Evolutionary conservation across 2,329 filamentous ascomycete species (phyloP).

Genomic region (Cordyceps fumosorosea): DNA sequence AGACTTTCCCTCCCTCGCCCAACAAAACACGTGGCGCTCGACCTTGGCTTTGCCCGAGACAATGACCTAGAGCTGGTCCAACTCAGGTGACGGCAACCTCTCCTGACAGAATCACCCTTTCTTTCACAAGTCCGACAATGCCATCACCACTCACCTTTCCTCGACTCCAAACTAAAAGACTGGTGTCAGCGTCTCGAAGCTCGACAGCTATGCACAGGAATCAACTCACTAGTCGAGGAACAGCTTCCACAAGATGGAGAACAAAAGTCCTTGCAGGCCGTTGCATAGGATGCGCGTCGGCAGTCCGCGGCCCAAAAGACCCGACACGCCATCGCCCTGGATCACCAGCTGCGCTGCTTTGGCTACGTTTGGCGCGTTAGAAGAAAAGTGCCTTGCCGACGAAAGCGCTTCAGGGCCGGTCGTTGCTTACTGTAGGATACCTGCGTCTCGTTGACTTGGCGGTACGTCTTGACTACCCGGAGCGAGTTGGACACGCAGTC

Average conservation of each 20-base stretch:
- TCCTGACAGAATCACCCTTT: not conserved
- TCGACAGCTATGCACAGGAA: not conserved
- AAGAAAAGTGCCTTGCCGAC: not conserved
- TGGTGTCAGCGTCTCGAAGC: not conserved
- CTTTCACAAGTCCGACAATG: not conserved
- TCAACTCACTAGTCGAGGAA: slow-evolving; percentile 39
- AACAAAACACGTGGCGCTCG: too few relatives aligned
- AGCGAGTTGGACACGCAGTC: slow-evolving; percentile 42
- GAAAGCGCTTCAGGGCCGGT: not conserved
- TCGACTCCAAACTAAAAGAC: not conserved
- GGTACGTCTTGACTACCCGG: slow-evolving; percentile 42
- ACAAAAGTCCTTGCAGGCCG: slow-evolving; percentile 39
- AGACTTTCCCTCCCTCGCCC: not conserved
- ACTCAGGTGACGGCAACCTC: not conserved
- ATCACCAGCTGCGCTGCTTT: slow-evolving; percentile 37
- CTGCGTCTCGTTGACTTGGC: slow-evolving; percentile 41
- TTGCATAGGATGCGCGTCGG: slow-evolving; percentile 43
- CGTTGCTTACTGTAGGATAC: slow-evolving; percentile 36
- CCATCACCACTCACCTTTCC: not conserved
- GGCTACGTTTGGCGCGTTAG: slow-evolving; percentile 20
- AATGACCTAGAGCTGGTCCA: not conserved
- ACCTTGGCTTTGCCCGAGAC: not conserved
- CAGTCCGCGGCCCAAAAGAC: slow-evolving; percentile 39
- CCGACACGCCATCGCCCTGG: slow-evolving; percentile 33
- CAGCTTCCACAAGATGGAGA: slow-evolving; percentile 43